Evolutionary conservation across 164 flowering plant genomes (phyloP).

Genomic region (Vitis cinerea): DNA sequence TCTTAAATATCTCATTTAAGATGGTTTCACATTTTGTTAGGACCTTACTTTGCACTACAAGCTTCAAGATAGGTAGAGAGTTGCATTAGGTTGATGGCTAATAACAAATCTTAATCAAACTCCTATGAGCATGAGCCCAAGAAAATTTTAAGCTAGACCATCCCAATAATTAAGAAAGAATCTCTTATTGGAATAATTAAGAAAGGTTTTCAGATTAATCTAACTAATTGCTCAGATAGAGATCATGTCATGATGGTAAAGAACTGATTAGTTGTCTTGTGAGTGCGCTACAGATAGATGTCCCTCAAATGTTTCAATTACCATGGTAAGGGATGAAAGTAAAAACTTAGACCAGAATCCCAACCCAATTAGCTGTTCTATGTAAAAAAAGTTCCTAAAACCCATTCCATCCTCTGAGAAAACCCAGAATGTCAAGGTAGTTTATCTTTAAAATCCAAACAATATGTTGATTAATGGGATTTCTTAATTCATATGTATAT

Average conservation of each 20-base stretch:
- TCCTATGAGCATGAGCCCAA: background rate
- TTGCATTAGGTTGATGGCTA: background rate
- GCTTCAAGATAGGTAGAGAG: background rate
- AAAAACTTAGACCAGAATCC: background rate
- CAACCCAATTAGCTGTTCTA: background rate
- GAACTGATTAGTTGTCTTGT: background rate
- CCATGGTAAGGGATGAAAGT: too few species aligned
- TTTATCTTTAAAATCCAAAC: background rate
- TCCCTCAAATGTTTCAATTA: too few species aligned
- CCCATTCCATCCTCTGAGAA: background rate
- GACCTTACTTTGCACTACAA: background rate
- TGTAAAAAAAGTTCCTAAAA: background rate
- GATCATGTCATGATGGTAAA: background rate
- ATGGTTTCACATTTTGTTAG: background rate
- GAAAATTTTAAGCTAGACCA: background rate
- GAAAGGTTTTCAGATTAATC: background rate
- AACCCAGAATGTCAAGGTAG: background rate
- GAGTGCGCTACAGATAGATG: too few species aligned
- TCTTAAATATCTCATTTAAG: background rate
- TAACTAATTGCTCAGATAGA: background rate
- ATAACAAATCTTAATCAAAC: background rate
- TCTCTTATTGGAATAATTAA: too few species aligned
- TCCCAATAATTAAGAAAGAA: background rate
- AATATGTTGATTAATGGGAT: background rate
- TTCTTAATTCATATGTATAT: background rate